Conservation (phyloP, 768 basidiomycete genomes). For the Amanita phalloides region DNA sequence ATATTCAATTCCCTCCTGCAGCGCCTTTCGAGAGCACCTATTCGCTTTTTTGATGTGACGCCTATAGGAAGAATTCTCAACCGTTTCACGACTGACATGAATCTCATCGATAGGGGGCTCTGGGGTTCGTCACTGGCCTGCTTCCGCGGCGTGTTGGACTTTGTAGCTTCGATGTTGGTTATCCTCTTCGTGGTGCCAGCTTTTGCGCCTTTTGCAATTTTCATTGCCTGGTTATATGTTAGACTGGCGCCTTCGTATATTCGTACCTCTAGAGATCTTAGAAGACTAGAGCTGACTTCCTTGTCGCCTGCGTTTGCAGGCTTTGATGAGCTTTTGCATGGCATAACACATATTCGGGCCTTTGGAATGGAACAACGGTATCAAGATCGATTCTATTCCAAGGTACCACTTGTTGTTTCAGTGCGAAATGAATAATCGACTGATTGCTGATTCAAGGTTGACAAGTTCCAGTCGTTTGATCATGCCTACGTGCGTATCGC, state of each 20-base stretch:
- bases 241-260: constrained; percentile 53
- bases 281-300: constrained; percentile 55
- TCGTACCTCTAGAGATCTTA: constrained; percentile 52
- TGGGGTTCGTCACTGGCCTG: constrained; percentile 45
- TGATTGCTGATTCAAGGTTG: constrained; percentile 24
- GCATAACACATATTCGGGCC: constrained; percentile 57
- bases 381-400: constrained; percentile 49
- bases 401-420: constrained; percentile 20
- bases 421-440: background rate
- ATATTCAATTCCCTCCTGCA: constrained; percentile 46
- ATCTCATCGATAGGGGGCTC: constrained; percentile 57
- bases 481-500: constrained; percentile 49
- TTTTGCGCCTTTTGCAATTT: constrained; percentile 54
- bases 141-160: constrained; percentile 47
- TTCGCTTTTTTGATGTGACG: constrained; percentile 64
- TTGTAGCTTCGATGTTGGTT: constrained; percentile 51
- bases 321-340: constrained; percentile 60
- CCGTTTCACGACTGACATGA: constrained; percentile 70
- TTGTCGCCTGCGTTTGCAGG: constrained; percentile 65
- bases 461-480: constrained; percentile 62
- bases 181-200: constrained; percentile 52
- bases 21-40: constrained; percentile 49
- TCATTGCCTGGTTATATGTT: constrained; percentile 63
- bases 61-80: constrained; percentile 74
- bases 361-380: constrained; percentile 64